Evolutionary conservation across 768 basidiomycete genomes (phyloP), one percentile per base, ranked within the genome.

Genomic region (Myochromella boudieri): DNA sequence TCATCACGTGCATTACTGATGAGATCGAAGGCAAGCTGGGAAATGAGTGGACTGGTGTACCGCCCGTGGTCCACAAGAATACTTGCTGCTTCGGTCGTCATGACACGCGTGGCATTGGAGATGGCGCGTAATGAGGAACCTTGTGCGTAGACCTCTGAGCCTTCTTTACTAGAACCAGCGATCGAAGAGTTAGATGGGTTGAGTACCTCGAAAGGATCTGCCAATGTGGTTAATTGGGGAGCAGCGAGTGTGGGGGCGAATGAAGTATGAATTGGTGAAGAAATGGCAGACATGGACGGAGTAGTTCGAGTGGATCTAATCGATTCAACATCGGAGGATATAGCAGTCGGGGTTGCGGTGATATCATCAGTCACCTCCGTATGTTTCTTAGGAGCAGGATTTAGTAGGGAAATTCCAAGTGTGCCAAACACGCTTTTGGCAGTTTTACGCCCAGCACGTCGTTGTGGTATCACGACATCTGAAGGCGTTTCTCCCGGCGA

Each of bases 81-180:
- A 53, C 87, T 89, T 10, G 76, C 70, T 0, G 90, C 77, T 55
- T 88, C 88, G 2, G 81, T 74, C 0, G 87, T 87, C 89, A 93
- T 91, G n/a, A 92, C 85, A 3, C 91, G 81, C 1, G 86, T 92
- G 1, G 91, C 89, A 44, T 91, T 84, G 14, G 80, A 77, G 44
- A 93, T 90, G 1, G 91, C 91, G 5, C 80, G 80, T 2, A 93
- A 61, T 0, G 87, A 78, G 0, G 82, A 64, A 1, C 88, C 86
- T 57, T 91, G 89, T 6, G 62, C 61, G 6, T 67, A 44, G 6
- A 61, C 39, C 1, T 60, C 59, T 3, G 61, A 52, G 9, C 70
- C 66, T 1, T 66, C 54, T 6, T 42, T 46, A 1, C 57, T 56
- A 15, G 61, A 54, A 8, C 65, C 54, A 25, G 38, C 24, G 1